Conservation (phyloP, 2,329 filamentous ascomycete species). For the Aspergillus piperis region DNA sequence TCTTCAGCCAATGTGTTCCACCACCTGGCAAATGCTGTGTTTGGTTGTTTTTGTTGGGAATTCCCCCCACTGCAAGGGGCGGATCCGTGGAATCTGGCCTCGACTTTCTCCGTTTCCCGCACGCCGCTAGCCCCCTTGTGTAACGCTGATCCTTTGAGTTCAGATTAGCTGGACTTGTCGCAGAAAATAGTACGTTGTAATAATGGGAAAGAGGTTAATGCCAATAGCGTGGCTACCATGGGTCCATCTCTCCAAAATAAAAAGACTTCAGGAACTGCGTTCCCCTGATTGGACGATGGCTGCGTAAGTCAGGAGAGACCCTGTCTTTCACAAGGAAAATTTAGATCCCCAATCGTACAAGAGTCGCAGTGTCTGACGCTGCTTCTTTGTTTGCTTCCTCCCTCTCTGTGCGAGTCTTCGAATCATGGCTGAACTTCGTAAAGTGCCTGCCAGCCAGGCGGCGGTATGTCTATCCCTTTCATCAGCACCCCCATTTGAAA, state of each 20-base stretch:
- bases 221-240: background rate
- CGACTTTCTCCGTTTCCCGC: background rate
- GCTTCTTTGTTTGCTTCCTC: background rate
- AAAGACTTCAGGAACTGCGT: background rate
- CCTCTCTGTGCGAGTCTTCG: background rate
- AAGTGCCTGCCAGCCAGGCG: background rate
- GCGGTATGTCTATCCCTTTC: background rate
- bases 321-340: background rate
- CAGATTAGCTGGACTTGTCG: too few species aligned
- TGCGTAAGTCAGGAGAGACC: background rate
- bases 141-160: too few species aligned
- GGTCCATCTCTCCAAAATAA: background rate
- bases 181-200: too few species aligned
- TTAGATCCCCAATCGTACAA: background rate
- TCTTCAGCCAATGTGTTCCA: background rate
- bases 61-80: background rate
- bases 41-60: background rate
- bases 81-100: background rate
- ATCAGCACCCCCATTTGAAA: background rate
- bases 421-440: slow-evolving; percentile 1
- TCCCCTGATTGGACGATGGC: background rate
- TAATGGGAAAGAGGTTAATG: background rate
- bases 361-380: background rate
- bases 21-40: background rate
- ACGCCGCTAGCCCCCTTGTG: background rate